A percentile compares a stretch with the other conserved stretches of the same genome.
These are phyloP conservation scores for Gracilaria vermiculophylla DNA, from an alignment of 23 red algal species.

Conservation along the genomic window DNA sequence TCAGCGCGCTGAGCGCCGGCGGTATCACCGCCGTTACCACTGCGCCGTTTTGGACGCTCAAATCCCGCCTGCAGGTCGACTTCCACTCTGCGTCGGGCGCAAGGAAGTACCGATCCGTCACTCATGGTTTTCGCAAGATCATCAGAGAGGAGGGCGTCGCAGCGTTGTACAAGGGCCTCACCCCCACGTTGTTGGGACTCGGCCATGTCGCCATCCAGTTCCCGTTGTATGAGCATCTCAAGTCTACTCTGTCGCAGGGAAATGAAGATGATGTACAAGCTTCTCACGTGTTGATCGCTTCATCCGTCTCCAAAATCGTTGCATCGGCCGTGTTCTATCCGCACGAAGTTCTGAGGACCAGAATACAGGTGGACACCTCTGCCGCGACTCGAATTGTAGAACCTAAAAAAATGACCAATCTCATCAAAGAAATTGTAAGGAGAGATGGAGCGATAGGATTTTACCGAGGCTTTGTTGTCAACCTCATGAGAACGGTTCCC, in stretches of 20 bases:
- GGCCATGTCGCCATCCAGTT: constrained; percentile 93
- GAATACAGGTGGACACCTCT: constrained; percentile 72
- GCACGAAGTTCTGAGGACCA: constrained; percentile 86
- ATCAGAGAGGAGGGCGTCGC: constrained; percentile 80
- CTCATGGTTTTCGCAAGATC: constrained; percentile 77
- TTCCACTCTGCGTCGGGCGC: constrained; percentile 2
- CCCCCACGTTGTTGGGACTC: constrained; percentile 84
- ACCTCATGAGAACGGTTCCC: constrained; percentile 88
- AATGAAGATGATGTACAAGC: constrained; percentile 56
- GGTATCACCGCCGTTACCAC: constrained; percentile 81
- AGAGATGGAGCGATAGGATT: constrained; percentile 70
- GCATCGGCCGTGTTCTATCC: constrained; percentile 88
- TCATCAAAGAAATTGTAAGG: constrained; percentile 64
- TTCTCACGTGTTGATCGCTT: constrained; percentile 72
- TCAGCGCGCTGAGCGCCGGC: constrained; percentile 79
- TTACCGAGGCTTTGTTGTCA: constrained; percentile 87
- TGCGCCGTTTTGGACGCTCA: constrained; percentile 92
- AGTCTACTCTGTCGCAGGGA: constrained; percentile 33
- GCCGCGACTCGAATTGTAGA: not conserved
- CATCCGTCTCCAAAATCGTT: constrained; percentile 79
- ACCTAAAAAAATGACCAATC: constrained; percentile 30
- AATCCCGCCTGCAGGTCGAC: constrained; percentile 89
- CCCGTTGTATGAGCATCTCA: constrained; percentile 89
- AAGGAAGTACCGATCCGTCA: constrained; percentile 64
- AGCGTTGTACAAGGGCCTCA: constrained; percentile 85